These are phyloP conservation scores for Scedosporium aurantiacum DNA, from an alignment of 2,329 filamentous ascomycete genomes.

Conservation along the genomic window DNA sequence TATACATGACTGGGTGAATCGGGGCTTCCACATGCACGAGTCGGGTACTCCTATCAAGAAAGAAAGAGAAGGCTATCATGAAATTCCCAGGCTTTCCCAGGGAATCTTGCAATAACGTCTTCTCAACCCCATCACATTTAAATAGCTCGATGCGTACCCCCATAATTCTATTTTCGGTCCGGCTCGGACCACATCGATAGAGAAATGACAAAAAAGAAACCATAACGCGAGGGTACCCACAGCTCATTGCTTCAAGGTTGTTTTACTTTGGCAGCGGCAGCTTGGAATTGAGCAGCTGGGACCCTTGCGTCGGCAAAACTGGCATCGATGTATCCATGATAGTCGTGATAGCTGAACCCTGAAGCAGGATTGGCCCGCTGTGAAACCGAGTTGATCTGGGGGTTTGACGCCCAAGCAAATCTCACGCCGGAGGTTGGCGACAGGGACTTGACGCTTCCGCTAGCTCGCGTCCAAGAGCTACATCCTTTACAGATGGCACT, in stretches of 20 bases:
- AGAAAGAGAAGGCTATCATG: too few relatives aligned
- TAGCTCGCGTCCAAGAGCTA: slow-evolving; percentile 19
- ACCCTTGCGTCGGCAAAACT: background rate
- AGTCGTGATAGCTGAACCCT: background rate
- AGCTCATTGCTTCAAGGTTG: background rate
- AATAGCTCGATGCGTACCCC: too few relatives aligned
- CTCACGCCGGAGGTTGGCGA: background rate
- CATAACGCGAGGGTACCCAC: background rate
- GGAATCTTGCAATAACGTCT: too few relatives aligned
- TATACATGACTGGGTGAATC: too few relatives aligned
- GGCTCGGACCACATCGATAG: background rate
- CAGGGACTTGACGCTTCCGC: background rate
- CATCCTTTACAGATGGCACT: slow-evolving; percentile 29
- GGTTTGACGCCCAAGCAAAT: background rate
- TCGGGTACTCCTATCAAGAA: too few relatives aligned
- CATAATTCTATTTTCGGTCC: too few relatives aligned
- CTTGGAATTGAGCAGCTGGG: background rate
- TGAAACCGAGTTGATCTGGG: background rate
- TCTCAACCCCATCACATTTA: too few relatives aligned
- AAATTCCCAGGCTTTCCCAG: too few relatives aligned
- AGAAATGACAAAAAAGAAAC: background rate
- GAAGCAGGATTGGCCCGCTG: background rate
- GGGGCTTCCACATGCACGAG: too few relatives aligned
- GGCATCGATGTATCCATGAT: background rate
- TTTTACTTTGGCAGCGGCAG: background rate